Evolutionary conservation across 1,139 yeast species (phyloP), one percentile per base, ranked within the genome.

Genomic region (Sugiyamaella castrensis): DNA sequence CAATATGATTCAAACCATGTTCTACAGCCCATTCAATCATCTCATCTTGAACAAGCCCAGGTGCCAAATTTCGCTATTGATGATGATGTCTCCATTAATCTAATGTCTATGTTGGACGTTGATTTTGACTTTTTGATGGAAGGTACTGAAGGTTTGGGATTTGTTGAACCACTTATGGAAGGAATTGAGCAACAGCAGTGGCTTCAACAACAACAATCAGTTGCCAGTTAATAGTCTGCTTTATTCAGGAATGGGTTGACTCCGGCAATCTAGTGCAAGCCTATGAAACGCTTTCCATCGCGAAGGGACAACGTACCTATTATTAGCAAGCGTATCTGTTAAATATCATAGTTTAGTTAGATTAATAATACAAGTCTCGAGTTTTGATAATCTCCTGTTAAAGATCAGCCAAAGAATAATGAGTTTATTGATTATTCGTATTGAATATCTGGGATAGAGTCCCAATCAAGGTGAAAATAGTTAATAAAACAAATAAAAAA

Each of bases 81-180:
- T 10, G 45, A 37, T 29, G 53, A 50, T 24, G 47, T 38, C 33
- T 49, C 52, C 31, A 57, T 52, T 26, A 34, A 38, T 34, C 48
- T 55, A 35, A 39, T 53, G 40, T 52, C 57, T n/a, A 51, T 60
- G 52, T 48, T 62, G 47, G 64, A 62, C 28, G 56, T 63, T 54
- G 63, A 62, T 32, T 62, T 64, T 48, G 68, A 65, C 47, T 86
- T 87, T 60, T 72, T 81, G 48, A 80, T 77, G 58, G 82, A 83
- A 57, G 76, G 75, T 43, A 72, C 77, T 34, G 81, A 86, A 34
- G 95, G 96, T 15, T 72, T 87, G 48, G 95, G 87, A 53, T 87
- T 87, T 59, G 96, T 87, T 32, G 95, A 86, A 38, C 94, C 94
- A 2, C 84, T 94, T 82, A 85, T 95, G 8, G 91, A 85, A 63